Evolutionary conservation across 495 filamentous ascomycete species (phyloP), one percentile per base, ranked within the genome.

Genomic region (Xylaria venustula): DNA sequence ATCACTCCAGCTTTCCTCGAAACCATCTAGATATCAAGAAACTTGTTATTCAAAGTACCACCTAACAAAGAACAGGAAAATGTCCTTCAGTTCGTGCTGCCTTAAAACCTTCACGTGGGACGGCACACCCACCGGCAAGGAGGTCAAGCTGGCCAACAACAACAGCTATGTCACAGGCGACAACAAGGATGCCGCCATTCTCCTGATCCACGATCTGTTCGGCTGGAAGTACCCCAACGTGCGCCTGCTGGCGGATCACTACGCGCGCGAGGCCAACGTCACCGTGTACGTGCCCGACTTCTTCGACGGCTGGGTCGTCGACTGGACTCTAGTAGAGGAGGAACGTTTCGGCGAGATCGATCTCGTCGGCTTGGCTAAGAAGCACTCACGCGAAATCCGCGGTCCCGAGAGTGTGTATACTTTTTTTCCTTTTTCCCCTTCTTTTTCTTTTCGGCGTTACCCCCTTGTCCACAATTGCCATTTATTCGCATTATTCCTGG

Each of bases 201-300:
- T 87, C 55, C 67, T 83, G 47, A 69, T 88, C 58, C 80, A 85
- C 40, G 84, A 87, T 66, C 65, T 81, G 5, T 78, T 87, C 47
- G 85, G 85, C 36, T 88, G 85, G 84, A 74, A 74, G 1, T 82
- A 87, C 46, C 68, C 75, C 58, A 87, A 88, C 65, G 64, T 67
- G 6, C 77, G 86, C 3, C 69, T 87, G 0, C 67, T 87, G 14
- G 83, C 84, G 14, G 84, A 88, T 68, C 73, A 75, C 60, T 82
- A 80, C 70, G 82, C 84, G 2, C 69, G 75, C 61, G 80, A 81
- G 67, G 73, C 74, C 23, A 68, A 71, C 46, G 79, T 76, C 47
- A 76, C 71, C 20, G 83, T 88, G 28, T 87, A 83, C 63, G 54
- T 86, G 26, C 84, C 84, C 9, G 85, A 87, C 65, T 86, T 87